phyloP scores from a whole-genome alignment of 2,329 filamentous ascomycete species.

The Epichloe amarillans region DNA sequence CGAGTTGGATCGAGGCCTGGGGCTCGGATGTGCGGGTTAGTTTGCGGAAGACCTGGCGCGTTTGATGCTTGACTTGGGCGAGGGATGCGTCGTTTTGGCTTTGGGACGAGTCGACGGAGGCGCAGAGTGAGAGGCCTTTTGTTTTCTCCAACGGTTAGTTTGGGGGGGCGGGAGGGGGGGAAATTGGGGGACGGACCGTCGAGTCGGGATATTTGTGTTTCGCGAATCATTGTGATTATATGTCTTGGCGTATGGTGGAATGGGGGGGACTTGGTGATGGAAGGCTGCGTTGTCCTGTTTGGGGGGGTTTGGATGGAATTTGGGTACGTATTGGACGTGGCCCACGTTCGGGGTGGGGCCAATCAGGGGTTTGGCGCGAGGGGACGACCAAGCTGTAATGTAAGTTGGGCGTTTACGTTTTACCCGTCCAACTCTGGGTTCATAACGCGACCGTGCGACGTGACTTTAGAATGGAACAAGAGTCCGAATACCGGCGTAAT shows the following conservation, averaged over 20 bases:
- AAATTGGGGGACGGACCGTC: constrained; percentile 48
- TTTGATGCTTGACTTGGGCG: constrained; percentile 76
- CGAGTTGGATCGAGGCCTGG: constrained; percentile 84
- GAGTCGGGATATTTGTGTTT: constrained; percentile 86
- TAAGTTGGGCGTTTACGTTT: not conserved
- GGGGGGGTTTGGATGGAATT: no score
- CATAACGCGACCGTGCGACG: no score
- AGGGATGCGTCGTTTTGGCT: constrained; percentile 46
- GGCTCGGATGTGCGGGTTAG: constrained; percentile 80
- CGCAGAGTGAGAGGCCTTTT: constrained; percentile 82
- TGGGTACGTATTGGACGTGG: not conserved
- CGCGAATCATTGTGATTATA: constrained; percentile 56
- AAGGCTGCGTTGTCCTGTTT: not conserved
- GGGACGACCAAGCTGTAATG: no score
- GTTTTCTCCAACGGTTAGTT: no score
- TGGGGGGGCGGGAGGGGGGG: no score
- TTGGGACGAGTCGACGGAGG: constrained; percentile 70
- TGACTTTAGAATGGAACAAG: no score
- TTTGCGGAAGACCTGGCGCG: constrained; percentile 79
- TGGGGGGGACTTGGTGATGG: not conserved
- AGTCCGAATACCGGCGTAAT: no score
- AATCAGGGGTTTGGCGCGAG: constrained; percentile 6
- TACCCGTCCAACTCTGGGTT: not conserved
- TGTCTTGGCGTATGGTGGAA: not conserved
- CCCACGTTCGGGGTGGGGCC: constrained; percentile 5